These are phyloP conservation scores for Trichoderma cornu-damae DNA, from an alignment of 2,329 filamentous ascomycete species.

Conservation along the genomic window DNA sequence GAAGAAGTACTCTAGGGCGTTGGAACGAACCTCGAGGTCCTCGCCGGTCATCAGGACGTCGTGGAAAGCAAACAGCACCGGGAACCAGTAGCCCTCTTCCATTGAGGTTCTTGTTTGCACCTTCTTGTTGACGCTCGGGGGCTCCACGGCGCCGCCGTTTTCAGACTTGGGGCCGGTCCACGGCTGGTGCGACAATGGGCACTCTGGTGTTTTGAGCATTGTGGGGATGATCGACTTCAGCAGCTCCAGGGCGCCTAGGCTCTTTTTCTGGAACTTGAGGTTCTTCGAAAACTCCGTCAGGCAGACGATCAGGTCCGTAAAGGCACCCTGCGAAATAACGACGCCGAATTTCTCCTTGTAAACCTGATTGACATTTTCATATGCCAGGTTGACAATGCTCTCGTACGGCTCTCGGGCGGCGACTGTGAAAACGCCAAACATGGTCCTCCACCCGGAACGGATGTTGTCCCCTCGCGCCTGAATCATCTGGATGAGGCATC, in stretches of 20 bases:
- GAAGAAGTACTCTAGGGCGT: constrained; percentile 93
- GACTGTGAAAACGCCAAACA: constrained; percentile 98
- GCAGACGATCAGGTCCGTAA: constrained; percentile 93
- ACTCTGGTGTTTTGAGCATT: constrained; percentile 95
- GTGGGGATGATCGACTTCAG: constrained; percentile 89
- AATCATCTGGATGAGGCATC: constrained; percentile 98
- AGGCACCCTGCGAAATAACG: constrained; percentile 92
- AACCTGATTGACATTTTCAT: constrained; percentile 92
- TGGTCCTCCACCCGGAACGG: constrained; percentile 94
- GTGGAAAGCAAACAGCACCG: constrained; percentile 95
- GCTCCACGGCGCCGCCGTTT: constrained; percentile 27
- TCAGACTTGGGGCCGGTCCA: neutral
- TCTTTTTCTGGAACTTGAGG: constrained; percentile 97
- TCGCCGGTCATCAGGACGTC: constrained; percentile 99
- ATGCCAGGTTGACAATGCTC: constrained; percentile 91
- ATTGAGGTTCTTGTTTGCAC: constrained; percentile 75
- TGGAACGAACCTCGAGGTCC: constrained; percentile 88
- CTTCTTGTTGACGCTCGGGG: constrained; percentile 40
- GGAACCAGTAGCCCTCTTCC: constrained; percentile 98
- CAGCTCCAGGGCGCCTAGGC: constrained; percentile 88
- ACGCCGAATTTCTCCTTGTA: constrained; percentile 95
- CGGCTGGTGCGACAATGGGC: constrained; percentile 65
- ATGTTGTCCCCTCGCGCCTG: constrained; percentile 96
- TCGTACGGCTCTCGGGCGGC: constrained; percentile 91
- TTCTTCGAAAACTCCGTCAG: constrained; percentile 99